Evolutionary conservation across 2,329 filamentous ascomycete genomes (phyloP).

Genomic region (Celoporthe dispersa): DNA sequence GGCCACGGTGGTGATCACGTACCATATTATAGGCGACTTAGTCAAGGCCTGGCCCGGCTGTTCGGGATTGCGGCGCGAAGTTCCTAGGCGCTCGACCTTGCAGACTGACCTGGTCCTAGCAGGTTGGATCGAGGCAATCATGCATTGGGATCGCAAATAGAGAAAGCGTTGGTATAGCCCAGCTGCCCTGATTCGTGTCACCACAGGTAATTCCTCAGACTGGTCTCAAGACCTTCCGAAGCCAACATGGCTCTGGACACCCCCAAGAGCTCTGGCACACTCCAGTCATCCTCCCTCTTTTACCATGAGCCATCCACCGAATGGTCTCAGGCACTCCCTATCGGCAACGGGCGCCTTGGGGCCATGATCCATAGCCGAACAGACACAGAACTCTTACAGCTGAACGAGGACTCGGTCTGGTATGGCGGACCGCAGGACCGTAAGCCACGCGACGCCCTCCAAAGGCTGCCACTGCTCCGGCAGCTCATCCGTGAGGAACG

Average conservation of each 20-base stretch:
- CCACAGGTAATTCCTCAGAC: conserved; percentile 34
- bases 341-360: conserved; percentile 52
- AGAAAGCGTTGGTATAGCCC: not conserved
- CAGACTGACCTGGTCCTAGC: not conserved
- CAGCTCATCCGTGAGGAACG: conserved; percentile 45
- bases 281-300: conserved; percentile 31
- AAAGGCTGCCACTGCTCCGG: conserved; percentile 44
- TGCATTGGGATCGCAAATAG: not conserved
- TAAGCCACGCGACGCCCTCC: conserved; percentile 43
- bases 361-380: conserved; percentile 51
- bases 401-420: conserved; percentile 55
- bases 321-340: conserved; percentile 46
- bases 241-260: conserved; percentile 1
- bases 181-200: conserved; percentile 34
- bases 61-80: conserved; percentile 23
- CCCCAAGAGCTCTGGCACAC: not conserved
- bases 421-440: conserved; percentile 50
- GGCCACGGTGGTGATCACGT: not conserved
- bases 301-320: conserved; percentile 38
- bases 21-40: not conserved
- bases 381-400: conserved; percentile 46
- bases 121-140: not conserved
- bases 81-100: conserved; percentile 5
- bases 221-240: conserved; percentile 45
- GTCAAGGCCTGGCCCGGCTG: not conserved